Percentiles rank a stretch among this genome's conserved stretches.
Evolutionary conservation across 441 rosid genomes (phyloP).

Genomic region (Syzygium malaccense): DNA sequence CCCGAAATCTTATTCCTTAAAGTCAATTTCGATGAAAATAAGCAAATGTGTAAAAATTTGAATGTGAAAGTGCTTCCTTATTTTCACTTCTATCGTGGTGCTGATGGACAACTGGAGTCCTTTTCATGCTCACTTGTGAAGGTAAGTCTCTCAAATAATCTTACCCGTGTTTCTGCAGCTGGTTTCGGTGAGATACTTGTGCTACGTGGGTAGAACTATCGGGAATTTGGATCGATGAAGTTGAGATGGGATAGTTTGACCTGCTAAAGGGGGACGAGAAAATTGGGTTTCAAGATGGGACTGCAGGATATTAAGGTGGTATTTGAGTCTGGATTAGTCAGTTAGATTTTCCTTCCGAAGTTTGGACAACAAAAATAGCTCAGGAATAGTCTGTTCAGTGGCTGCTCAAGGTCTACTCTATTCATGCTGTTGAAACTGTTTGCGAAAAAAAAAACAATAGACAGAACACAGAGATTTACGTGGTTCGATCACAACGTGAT

Average conservation of each 20-base stretch:
- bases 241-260: background rate
- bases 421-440: too few species aligned
- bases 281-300: background rate
- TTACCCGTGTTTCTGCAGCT: background rate
- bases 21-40: conserved; percentile 93
- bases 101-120: conserved; percentile 84
- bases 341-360: background rate
- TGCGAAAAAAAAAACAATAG: too few species aligned
- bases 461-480: too few species aligned
- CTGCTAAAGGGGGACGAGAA: background rate
- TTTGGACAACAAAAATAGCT: background rate
- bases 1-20: conserved; percentile 76
- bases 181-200: background rate
- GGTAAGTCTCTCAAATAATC: conserved; percentile 18
- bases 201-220: background rate
- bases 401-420: background rate
- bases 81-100: conserved; percentile 93
- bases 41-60: conserved; percentile 94
- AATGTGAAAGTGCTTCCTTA: conserved; percentile 90
- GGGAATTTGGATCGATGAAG: background rate
- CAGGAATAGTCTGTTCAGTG: background rate
- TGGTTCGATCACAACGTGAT: too few species aligned
- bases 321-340: background rate
- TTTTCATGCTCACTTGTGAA: conserved; percentile 96
- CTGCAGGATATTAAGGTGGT: background rate